phyloP scores from a whole-genome alignment of 331 rosid species.

The Rosa hybrid region DNA sequence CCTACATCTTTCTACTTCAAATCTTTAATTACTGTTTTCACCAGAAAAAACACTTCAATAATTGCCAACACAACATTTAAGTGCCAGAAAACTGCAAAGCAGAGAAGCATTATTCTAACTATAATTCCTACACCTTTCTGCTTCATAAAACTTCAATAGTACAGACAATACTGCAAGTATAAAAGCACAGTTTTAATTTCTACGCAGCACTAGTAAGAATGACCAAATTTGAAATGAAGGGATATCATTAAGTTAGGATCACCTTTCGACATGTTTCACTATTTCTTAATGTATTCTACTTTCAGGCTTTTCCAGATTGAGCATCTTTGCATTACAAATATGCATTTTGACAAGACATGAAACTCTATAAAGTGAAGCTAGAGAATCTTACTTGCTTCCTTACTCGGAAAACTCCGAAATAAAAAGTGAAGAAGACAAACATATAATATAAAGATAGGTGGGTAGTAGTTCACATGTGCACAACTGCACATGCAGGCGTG shows the following conservation, averaged over 20 bases:
- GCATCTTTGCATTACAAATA: not conserved
- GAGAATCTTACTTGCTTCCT: constrained; percentile 34
- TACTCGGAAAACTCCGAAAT: constrained; percentile 13
- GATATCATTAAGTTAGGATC: not conserved
- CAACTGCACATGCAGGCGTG: constrained; percentile 56
- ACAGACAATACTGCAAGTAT: not conserved
- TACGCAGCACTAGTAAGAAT: not conserved
- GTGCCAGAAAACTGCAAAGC: not conserved
- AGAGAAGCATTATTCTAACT: not conserved
- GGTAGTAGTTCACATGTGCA: constrained; percentile 54
- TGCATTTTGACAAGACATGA: not conserved
- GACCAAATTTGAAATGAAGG: not conserved
- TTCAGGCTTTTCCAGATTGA: not conserved
- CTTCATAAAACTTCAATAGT: not conserved
- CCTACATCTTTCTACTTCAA: not conserved
- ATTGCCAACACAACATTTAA: not conserved
- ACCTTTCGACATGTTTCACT: not conserved
- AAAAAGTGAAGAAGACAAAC: constrained; percentile 41
- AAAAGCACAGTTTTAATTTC: not conserved
- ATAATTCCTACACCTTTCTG: not conserved
- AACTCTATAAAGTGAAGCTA: constrained; percentile 18
- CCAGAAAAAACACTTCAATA: not conserved
- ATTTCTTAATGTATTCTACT: not conserved
- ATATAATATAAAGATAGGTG: constrained; percentile 30
- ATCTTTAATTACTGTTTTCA: not conserved